Evolutionary conservation across 139 green algal genomes (phyloP), one percentile per base, ranked within the genome.

Genomic region (Micromonas pusilla): DNA sequence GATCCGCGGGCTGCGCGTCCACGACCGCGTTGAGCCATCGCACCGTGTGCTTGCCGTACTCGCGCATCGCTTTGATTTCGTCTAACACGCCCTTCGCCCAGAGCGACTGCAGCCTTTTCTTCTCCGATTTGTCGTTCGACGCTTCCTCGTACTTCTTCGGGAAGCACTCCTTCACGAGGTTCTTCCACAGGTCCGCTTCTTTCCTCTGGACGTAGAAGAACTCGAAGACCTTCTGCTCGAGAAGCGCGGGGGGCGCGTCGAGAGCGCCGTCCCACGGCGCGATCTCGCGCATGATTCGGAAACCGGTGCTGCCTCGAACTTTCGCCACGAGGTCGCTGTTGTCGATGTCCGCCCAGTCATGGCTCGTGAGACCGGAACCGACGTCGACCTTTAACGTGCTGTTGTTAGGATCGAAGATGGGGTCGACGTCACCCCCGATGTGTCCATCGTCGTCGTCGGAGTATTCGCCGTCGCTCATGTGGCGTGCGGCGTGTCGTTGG

Each of bases 271-370:
- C 64, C 66, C 65, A 81, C 19, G 76, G 76, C 52, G 76, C 65
- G 21, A 81, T 70, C 65, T 81, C 76, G 36, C 38, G 36, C 76
- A 81, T 81, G 76, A 76, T 81, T 38, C 54, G 52, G 52, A 74
- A 81, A 3, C 52, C 45, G 23, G 66, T 28, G 28, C 65, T 54
- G 2, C 34, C 65, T 31, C 70, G 36, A 23, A 70, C 70, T 34
- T 76, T 76, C 2, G 76, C 76, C 21, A 81, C 76, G 30, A 81
- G 38, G n/a, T 81, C 76, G 52, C 32, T 68, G 76, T 81, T 68
- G 67, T 81, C 76, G 65, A 81, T 81, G 25, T 81, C 76, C 25
- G 38, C 45, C 76, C 76, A 81, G 57, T 81, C 76, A 23, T 72
- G 31, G 2, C 23, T 33, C 37, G 72, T 37, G 3, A 78, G 16